A percentile compares a stretch with the other conserved stretches of the same genome.
Conservation (phyloP, 1,284 basidiomycete species). For the Waitea zeae region DNA sequence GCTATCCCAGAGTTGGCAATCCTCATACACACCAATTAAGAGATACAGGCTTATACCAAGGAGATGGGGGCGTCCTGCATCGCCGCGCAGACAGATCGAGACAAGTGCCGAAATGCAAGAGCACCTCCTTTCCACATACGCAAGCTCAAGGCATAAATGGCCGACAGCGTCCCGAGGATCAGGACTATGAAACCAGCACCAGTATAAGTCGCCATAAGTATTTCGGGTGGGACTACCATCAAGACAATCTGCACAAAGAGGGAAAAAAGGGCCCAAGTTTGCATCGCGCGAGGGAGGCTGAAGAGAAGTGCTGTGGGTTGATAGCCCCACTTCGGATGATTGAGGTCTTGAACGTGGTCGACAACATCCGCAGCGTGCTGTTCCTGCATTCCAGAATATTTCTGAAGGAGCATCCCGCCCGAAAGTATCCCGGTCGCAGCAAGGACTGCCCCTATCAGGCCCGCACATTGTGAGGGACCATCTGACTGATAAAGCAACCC, state of each 20-base stretch:
- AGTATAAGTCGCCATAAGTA: neutral
- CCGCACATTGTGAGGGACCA: constrained; percentile 2
- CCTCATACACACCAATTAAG: no score
- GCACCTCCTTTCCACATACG: no score
- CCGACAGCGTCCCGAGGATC: neutral
- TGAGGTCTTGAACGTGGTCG: constrained; percentile 7
- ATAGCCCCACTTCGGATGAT: constrained; percentile 1
- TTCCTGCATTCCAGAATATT: constrained; percentile 7
- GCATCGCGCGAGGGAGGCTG: neutral
- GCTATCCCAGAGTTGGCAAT: no score
- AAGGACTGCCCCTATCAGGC: constrained; percentile 6
- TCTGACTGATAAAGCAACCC: neutral
- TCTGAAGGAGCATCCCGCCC: constrained; percentile 7
- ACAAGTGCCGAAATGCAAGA: no score
- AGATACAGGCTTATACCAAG: no score
- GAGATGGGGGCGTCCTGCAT: no score
- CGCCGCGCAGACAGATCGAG: no score
- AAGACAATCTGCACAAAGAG: neutral
- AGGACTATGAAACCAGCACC: neutral
- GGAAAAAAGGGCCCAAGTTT: neutral
- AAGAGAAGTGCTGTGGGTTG: neutral
- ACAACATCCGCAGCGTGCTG: constrained; percentile 8
- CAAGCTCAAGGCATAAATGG: no score
- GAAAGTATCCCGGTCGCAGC: constrained; percentile 6
- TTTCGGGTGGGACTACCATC: neutral